Percentiles rank a stretch among this genome's conserved stretches.
phyloP scores from a whole-genome alignment of 495 filamentous ascomycete genomes.

The Penicillium chermesinum region DNA sequence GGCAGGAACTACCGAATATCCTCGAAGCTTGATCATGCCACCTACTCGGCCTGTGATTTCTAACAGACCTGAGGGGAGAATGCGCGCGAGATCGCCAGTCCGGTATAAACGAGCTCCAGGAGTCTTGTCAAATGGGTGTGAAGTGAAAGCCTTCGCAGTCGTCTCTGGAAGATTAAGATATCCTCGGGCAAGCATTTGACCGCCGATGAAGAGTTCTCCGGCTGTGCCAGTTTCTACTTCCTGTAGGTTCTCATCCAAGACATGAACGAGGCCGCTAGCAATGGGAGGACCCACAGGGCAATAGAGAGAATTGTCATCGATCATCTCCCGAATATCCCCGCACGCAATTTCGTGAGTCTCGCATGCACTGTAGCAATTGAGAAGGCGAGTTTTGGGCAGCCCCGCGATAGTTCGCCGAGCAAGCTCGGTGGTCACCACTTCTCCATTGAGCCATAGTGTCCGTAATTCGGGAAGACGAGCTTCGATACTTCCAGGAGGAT shows the following conservation, averaged over 20 bases:
- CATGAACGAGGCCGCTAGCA: constrained; percentile 53
- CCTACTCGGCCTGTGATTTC: constrained; percentile 80
- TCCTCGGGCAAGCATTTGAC: constrained; percentile 67
- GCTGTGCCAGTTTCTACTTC: constrained; percentile 56
- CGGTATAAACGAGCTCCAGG: constrained; percentile 62
- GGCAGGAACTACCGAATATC: constrained; percentile 70
- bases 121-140: constrained; percentile 48
- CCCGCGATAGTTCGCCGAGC: constrained; percentile 54
- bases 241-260: constrained; percentile 53
- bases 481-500: constrained; percentile 45
- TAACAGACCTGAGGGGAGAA: constrained; percentile 61
- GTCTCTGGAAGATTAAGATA: constrained; percentile 80
- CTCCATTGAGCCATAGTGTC: constrained; percentile 65
- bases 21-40: constrained; percentile 74
- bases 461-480: constrained; percentile 52
- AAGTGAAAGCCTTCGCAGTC: constrained; percentile 65
- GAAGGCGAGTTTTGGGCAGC: constrained; percentile 56
- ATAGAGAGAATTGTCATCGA: constrained; percentile 46
- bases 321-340: constrained; percentile 60
- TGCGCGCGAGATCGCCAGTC: constrained; percentile 77
- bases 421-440: constrained; percentile 65
- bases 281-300: constrained; percentile 61
- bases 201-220: constrained; percentile 82
- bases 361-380: constrained; percentile 69
- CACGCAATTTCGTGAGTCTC: constrained; percentile 70